Conservation (phyloP, 73 alveolate species). For the Paraurostyla sp. region DNA sequence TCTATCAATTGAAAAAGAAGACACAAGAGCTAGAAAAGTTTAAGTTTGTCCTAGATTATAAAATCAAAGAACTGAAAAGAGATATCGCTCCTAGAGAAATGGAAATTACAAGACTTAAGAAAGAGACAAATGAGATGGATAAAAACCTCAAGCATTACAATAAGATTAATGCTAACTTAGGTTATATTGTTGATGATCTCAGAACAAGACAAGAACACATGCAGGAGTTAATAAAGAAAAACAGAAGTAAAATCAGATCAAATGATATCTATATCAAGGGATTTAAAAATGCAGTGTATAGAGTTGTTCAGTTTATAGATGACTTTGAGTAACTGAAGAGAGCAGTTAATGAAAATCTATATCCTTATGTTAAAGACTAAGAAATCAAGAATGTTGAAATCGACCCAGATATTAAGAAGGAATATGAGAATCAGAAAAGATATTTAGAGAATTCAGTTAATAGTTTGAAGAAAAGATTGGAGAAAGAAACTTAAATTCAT, state of each 20-base stretch:
- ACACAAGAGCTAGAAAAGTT: constrained; percentile 97
- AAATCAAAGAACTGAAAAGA: constrained; percentile 95
- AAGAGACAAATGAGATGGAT: constrained; percentile 86
- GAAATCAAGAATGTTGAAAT: constrained; percentile 78
- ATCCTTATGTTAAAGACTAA: constrained; percentile 82
- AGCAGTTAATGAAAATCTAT: constrained; percentile 74
- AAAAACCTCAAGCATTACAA: constrained; percentile 83
- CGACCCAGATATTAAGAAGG: constrained; percentile 90
- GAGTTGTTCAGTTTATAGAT: constrained; percentile 71
- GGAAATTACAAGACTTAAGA: constrained; percentile 89
- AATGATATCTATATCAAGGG: constrained; percentile 82
- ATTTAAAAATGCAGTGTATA: constrained; percentile 85
- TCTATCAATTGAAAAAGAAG: constrained; percentile 93
- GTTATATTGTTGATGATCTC: constrained; percentile 86
- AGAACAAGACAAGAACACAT: constrained; percentile 87
- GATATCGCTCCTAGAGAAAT: constrained; percentile 96
- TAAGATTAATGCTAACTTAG: constrained; percentile 87
- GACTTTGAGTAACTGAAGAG: constrained; percentile 78
- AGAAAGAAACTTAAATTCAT: constrained; percentile 85
- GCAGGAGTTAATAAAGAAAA: constrained; percentile 80
- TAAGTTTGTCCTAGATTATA: constrained; percentile 94
- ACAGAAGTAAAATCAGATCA: constrained; percentile 74
- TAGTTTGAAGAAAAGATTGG: constrained; percentile 83
- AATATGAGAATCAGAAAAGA: constrained; percentile 86
- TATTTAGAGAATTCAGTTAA: constrained; percentile 89